A percentile compares a stretch with the other conserved stretches of the same genome.
These are phyloP conservation scores for Fraxinus platypoda DNA, from an alignment of 305 asterid genomes.

Conservation along the genomic window DNA sequence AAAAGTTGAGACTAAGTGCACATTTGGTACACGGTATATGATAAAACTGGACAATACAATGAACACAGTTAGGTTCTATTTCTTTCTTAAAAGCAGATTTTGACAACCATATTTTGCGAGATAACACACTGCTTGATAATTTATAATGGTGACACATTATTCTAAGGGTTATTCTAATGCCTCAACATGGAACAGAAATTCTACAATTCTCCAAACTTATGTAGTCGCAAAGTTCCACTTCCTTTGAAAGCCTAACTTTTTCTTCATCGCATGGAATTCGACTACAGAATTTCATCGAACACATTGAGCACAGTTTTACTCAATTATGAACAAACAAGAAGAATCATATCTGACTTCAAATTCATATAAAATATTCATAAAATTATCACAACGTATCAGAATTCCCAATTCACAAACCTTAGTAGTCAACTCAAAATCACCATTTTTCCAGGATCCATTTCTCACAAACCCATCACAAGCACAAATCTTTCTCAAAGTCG, in stretches of 20 bases:
- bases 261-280: neutral
- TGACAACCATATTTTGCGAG: neutral
- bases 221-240: neutral
- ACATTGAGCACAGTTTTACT: neutral
- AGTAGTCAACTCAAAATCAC: constrained; percentile 45
- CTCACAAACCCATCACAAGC: constrained; percentile 49
- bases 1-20: neutral
- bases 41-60: neutral
- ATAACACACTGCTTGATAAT: neutral
- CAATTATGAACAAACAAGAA: neutral
- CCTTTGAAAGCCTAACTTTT: neutral
- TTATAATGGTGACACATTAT: neutral
- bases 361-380: neutral
- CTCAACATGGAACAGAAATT: neutral
- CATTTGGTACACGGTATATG: neutral
- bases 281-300: neutral
- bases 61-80: neutral
- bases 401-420: constrained; percentile 45
- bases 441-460: constrained; percentile 46
- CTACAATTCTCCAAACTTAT: neutral
- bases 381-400: neutral
- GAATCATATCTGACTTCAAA: neutral
- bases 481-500: constrained; percentile 56
- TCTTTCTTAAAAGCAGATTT: neutral
- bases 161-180: neutral